These are phyloP conservation scores for Phytophthora quininea DNA, from an alignment of 352 stramenopile species.

Conservation along the genomic window DNA sequence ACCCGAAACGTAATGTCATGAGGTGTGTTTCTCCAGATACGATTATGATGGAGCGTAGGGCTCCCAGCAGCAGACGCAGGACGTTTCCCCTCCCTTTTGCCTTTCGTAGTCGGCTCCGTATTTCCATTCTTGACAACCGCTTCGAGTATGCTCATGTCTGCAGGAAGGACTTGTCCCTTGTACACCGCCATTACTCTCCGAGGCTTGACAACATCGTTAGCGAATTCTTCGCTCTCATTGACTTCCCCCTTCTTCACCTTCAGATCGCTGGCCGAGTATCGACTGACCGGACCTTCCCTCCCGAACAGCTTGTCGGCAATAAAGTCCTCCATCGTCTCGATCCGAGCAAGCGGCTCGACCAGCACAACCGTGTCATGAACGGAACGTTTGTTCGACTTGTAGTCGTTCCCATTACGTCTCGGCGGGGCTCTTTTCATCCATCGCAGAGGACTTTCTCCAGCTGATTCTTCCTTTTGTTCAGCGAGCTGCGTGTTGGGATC, in stretches of 20 bases:
- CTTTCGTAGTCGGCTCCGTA: conserved; percentile 1
- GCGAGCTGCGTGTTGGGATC: conserved; percentile 21
- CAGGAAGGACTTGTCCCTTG: conserved; percentile 34
- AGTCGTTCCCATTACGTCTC: conserved; percentile 26
- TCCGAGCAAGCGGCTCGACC: conserved; percentile 73
- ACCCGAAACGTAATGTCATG: conserved; percentile 73
- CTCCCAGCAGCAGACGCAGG: neutral
- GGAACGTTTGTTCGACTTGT: conserved; percentile 42
- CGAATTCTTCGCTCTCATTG: conserved; percentile 28
- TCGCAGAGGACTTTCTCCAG: conserved; percentile 17
- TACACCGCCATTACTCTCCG: conserved; percentile 55
- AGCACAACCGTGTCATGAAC: conserved; percentile 78
- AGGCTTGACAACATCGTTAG: conserved; percentile 35
- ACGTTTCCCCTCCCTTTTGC: conserved; percentile 11
- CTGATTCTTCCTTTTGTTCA: conserved; percentile 11
- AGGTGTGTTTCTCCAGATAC: conserved; percentile 49
- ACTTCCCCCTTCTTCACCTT: conserved; percentile 33
- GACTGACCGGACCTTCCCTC: conserved; percentile 20
- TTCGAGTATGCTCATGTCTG: conserved; percentile 71
- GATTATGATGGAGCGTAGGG: conserved; percentile 11
- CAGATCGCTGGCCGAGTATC: conserved; percentile 41
- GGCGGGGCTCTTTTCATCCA: conserved; percentile 36
- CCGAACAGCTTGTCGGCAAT: conserved; percentile 74
- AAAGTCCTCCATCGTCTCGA: conserved; percentile 84
- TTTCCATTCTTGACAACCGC: conserved; percentile 62